phyloP scores from a whole-genome alignment of 2,329 filamentous ascomycete species.

The Colletotrichum orbiculare region DNA sequence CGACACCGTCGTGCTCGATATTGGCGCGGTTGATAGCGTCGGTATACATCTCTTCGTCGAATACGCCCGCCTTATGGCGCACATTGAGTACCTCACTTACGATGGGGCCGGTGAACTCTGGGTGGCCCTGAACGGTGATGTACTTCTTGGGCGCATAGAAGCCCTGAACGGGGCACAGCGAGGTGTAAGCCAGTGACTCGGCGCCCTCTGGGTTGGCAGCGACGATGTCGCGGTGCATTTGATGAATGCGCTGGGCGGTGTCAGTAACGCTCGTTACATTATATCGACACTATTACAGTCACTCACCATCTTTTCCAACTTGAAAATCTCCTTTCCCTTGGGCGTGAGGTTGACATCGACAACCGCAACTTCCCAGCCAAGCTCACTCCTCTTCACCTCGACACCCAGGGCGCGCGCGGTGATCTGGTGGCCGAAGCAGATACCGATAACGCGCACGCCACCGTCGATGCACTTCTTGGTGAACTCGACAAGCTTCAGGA shows the following conservation, averaged over 20 bases:
- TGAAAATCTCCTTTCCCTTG: conserved; percentile 78
- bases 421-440: conserved; percentile 92
- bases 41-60: conserved; percentile 74
- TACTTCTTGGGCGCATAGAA: conserved; percentile 76
- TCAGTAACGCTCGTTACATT: neutral
- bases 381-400: conserved; percentile 72
- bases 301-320: conserved; percentile 66
- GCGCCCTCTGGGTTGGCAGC: conserved; percentile 70
- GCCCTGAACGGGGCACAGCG: conserved; percentile 79
- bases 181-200: conserved; percentile 72
- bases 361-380: conserved; percentile 87
- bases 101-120: conserved; percentile 82
- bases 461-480: conserved; percentile 68
- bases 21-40: conserved; percentile 75
- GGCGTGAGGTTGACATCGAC: conserved; percentile 74
- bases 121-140: conserved; percentile 87
- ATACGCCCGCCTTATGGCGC: conserved; percentile 74
- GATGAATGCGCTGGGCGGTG: conserved; percentile 72
- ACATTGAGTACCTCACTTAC: conserved; percentile 74
- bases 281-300: too few species aligned
- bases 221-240: conserved; percentile 89
- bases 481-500: conserved; percentile 77
- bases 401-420: conserved; percentile 77
- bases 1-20: conserved; percentile 81
- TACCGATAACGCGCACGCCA: conserved; percentile 77